Base-by-base conservation (phyloP, 257 asterid species). In the Datura wrightii region DNA sequence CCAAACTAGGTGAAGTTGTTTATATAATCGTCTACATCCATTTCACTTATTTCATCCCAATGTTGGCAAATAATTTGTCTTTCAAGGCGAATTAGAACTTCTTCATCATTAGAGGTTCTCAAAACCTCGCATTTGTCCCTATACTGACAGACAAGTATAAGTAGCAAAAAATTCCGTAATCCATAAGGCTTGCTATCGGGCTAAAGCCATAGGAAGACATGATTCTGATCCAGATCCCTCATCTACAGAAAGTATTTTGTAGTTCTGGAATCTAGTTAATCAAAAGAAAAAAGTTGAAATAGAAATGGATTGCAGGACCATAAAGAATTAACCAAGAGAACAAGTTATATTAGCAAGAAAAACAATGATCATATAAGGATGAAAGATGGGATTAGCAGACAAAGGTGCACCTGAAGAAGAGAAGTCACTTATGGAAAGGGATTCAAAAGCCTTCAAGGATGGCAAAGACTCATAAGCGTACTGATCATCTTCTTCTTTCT, bases 391-490 rank as follows among this genome's bases (percentile, higher is more conserved):
- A 18, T 48, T 44, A 59, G 8, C 34, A 18, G n/a, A 62, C 24
- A 18, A 16, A 69, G 5, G 65, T 65, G 39, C 37, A 94, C 97
- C 98, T 82, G 94, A 86, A 87, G 92, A 90, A 89, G 97, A 88
- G 60, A 86, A 85, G 65, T 90, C 89, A 76, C 76, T 79, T 36
- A 89, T 62, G 85, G 97, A 92, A 10, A 93, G 87, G 90, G 91
- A 91, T 70, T 89, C 91, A 89, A 93, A 91, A 18, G 91, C 94
- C 91, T 91, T 95, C 83, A 93, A 79, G 13, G 94, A 94, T 83
- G 91, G 90, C 89, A 95, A 86, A 83, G 97, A 94, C 88, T 91
- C 98, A 85, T 86, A 90, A 79, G 89, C 94, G 93, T 89, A 91
- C 44, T 89, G 92, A 87, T 92, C 98, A 79, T 87, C 97, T 56